Conservation (phyloP, 495 filamentous ascomycete species). For the Tuber brumale region DNA sequence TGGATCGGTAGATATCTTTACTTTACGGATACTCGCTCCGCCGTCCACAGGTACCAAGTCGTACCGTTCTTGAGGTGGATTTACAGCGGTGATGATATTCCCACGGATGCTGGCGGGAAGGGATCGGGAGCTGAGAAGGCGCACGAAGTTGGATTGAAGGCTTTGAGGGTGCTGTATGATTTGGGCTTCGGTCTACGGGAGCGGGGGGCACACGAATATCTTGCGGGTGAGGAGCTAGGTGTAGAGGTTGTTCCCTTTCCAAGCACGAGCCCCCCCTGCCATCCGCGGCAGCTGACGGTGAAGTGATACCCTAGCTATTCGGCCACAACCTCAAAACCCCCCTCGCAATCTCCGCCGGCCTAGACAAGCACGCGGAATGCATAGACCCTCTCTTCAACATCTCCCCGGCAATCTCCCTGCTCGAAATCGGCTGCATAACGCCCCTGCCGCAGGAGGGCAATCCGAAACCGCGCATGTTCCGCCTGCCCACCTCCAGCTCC, state of each 20-base stretch:
- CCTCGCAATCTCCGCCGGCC: slow-evolving; percentile 81
- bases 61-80: slow-evolving; percentile 65
- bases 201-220: slow-evolving; percentile 51
- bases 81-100: slow-evolving; percentile 45
- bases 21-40: slow-evolving; percentile 82
- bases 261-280: slow-evolving; percentile 19
- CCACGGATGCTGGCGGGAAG: slow-evolving; percentile 14
- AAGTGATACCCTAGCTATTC: slow-evolving; percentile 56
- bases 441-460: slow-evolving; percentile 81
- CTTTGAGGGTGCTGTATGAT: slow-evolving; percentile 61
- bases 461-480: slow-evolving; percentile 77
- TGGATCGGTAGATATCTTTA: slow-evolving; percentile 47
- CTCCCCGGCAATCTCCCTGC: slow-evolving; percentile 59
- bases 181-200: slow-evolving; percentile 70
- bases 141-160: slow-evolving; percentile 66
- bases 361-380: slow-evolving; percentile 89
- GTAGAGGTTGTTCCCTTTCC: slow-evolving; percentile 19
- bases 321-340: slow-evolving; percentile 73
- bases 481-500: slow-evolving; percentile 69
- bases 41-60: slow-evolving; percentile 72
- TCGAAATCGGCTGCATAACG: slow-evolving; percentile 89
- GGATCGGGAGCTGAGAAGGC: slow-evolving; percentile 82
- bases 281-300: slow-evolving; percentile 38
- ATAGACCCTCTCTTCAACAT: slow-evolving; percentile 73
- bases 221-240: slow-evolving; percentile 19